Evolutionary conservation across 148 eudicot species (phyloP).

Genomic region (Camellia sinensis): DNA sequence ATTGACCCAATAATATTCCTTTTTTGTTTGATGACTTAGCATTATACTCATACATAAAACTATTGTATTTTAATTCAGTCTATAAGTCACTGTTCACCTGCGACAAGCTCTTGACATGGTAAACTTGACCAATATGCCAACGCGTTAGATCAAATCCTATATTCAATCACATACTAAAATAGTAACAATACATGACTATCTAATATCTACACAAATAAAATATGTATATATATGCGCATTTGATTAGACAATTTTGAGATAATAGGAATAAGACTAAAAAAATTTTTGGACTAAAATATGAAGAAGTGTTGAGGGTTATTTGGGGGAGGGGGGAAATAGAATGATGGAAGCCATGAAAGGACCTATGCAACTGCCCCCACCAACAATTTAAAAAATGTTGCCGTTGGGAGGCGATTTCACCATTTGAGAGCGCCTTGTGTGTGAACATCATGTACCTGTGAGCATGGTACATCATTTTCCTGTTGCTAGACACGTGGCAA

Average conservation of each 20-base stretch:
- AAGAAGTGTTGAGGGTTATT: background rate
- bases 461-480: too few species aligned
- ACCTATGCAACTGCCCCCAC: background rate
- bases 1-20: too few species aligned
- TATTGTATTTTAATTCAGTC: too few species aligned
- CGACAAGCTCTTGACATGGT: too few species aligned
- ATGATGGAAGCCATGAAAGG: slow-evolving; percentile 18
- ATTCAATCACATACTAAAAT: too few species aligned
- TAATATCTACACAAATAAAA: background rate
- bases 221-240: too few species aligned
- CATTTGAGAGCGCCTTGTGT: background rate
- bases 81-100: too few species aligned
- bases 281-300: background rate
- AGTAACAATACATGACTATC: too few species aligned
- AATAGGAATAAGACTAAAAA: background rate
- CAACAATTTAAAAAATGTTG: background rate
- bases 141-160: too few species aligned
- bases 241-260: background rate
- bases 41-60: too few species aligned
- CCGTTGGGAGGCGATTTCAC: slow-evolving; percentile 2
- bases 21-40: too few species aligned
- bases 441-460: background rate
- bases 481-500: background rate
- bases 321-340: background rate
- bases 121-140: too few species aligned